phyloP scores from a whole-genome alignment of 345 rosid genomes.

The Hypericum perforatum region DNA sequence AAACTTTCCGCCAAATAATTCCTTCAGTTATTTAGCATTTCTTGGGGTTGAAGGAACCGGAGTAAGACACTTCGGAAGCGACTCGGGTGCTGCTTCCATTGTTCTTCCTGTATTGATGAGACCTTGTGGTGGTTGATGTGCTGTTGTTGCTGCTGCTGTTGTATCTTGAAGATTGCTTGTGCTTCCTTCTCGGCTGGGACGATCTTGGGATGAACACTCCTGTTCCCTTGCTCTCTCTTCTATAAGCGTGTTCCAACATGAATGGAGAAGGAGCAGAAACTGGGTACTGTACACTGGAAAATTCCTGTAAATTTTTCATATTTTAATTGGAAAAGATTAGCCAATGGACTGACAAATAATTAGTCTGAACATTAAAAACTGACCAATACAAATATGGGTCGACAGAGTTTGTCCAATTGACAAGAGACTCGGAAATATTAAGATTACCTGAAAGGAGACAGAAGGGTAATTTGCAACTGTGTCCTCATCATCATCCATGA shows the following conservation, averaged over 20 bases:
- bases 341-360: no score
- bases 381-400: no score
- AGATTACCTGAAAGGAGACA: constrained; percentile 59
- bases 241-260: constrained; percentile 32
- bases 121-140: constrained; percentile 21
- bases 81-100: constrained; percentile 24
- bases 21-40: no score
- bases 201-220: constrained; percentile 81
- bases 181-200: constrained; percentile 59
- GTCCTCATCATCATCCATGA: constrained; percentile 81
- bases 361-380: no score
- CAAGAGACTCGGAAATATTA: not conserved
- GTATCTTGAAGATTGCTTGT: constrained; percentile 43
- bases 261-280: constrained; percentile 30
- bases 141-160: constrained; percentile 15
- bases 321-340: not conserved
- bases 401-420: no score
- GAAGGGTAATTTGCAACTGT: constrained; percentile 42
- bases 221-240: constrained; percentile 76
- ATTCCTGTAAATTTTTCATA: constrained; percentile 28
- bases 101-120: constrained; percentile 24
- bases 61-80: constrained; percentile 24
- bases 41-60: constrained; percentile 27
- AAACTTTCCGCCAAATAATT: no score
- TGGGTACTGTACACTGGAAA: constrained; percentile 35